Percentiles rank a stretch among this genome's conserved stretches.
phyloP scores from a whole-genome alignment of 106 monocot genomes.

The Dactylorhiza incarnata region DNA sequence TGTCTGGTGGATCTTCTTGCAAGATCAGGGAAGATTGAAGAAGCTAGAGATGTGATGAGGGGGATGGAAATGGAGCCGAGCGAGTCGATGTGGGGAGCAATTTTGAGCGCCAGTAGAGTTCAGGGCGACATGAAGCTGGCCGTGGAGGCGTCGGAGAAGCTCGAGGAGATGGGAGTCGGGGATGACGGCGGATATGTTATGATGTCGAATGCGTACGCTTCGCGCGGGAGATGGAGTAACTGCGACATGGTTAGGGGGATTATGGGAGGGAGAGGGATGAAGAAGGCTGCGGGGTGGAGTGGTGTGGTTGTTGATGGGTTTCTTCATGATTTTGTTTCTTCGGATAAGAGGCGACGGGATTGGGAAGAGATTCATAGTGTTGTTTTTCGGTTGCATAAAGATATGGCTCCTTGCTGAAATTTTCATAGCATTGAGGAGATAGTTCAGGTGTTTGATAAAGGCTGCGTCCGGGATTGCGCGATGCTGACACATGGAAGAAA shows the following conservation, averaged over 20 bases:
- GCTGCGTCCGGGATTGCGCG: too few relatives aligned
- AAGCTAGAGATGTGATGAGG: constrained; percentile 32
- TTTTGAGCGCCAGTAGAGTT: constrained; percentile 44
- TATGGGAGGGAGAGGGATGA: constrained; percentile 50
- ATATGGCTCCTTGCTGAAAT: constrained; percentile 15
- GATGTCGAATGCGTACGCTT: constrained; percentile 52
- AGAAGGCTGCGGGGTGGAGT: constrained; percentile 48
- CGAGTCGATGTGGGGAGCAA: constrained; percentile 58
- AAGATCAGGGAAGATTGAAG: constrained; percentile 45
- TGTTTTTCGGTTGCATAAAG: constrained; percentile 23
- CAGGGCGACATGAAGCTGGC: constrained; percentile 29
- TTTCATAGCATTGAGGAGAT: background rate
- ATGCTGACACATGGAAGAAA: too few relatives aligned
- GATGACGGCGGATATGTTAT: constrained; percentile 62
- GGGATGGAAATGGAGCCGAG: constrained; percentile 44
- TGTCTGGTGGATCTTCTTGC: constrained; percentile 67
- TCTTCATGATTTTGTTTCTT: constrained; percentile 45
- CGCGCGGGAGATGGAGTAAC: constrained; percentile 42
- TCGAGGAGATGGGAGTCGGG: constrained; percentile 38
- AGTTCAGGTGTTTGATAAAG: too few relatives aligned
- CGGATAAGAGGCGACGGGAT: constrained; percentile 32
- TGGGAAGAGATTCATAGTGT: constrained; percentile 13
- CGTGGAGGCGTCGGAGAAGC: constrained; percentile 33
- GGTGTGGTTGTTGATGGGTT: constrained; percentile 32
- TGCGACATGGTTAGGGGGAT: constrained; percentile 33